Base-by-base conservation (phyloP, 2,329 filamentous ascomycete genomes). In the Beauveria asiatica region DNA sequence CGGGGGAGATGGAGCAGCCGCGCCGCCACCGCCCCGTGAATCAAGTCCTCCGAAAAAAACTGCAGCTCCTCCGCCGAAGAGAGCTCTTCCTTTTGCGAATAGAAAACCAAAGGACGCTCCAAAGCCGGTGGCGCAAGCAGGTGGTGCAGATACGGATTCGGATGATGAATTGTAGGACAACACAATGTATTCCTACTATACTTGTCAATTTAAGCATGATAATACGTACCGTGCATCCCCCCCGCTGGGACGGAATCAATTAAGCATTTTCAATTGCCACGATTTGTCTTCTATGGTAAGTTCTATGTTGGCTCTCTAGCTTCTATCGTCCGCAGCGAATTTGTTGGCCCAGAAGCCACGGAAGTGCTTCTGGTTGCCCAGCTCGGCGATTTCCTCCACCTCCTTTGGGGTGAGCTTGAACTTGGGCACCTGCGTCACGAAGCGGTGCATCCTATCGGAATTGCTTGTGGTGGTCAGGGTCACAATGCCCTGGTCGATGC, bases 391-490 rank as follows among this genome's bases (percentile, higher is more conserved):
- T 57, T 80, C 77, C 50, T 78, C 70, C 13, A 88, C 73, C 70
- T 88, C 86, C 58, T 78, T 75, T 0, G 78, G 74, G 11, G 82
- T 84, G 64, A 89, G 73, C 74, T 83, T 82, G 67, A 88, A 86
- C 49, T 66, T 73, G 48, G 74, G 76, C 64, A 82, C 62, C 64
- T 77, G 78, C n/a, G 71, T 67, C 61, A 83, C 64, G 66, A 82
- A 86, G n/a, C 76, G 75, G 67, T 80, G 75, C 62, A 88, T 72
- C 53, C 86, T 75, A 64, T 83, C 75, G 67, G 82, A 76, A 64
- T 78, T 87, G 41, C 74, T 74, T 66, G 81, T 86, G 11, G 85
- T 87, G 0, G 84, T 87, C 59, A 87, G 67, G 3, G 75, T 76
- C 27, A 85, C 78, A 48, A 84, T 70, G 27, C 80, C 83, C 68